Conservation (phyloP, 2,329 filamentous ascomycete genomes). For the Calonectria pauciramosa region DNA sequence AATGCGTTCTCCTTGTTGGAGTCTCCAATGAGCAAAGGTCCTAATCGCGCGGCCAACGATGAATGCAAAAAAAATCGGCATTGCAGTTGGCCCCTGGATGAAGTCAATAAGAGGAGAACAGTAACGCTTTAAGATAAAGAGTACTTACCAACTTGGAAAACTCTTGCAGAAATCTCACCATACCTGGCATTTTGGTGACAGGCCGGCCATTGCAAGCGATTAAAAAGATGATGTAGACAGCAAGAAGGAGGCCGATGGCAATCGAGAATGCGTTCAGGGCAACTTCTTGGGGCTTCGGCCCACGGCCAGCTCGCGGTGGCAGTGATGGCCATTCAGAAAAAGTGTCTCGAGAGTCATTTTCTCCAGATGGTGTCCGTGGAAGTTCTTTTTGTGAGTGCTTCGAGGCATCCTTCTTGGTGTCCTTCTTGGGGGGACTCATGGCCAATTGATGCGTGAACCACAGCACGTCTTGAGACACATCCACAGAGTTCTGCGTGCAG, state of each 20-base stretch:
- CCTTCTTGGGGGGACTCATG: not conserved
- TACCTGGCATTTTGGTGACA: not conserved
- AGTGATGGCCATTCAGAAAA: conserved; percentile 7
- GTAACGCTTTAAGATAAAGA: not conserved
- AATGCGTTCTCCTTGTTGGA: conserved; percentile 27
- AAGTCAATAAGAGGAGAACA: not conserved
- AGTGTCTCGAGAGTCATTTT: not conserved
- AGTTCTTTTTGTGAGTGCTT: not conserved
- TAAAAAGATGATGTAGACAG: conserved; percentile 18
- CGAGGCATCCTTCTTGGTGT: not conserved
- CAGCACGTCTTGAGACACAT: not conserved
- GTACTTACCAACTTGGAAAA: conserved; percentile 17
- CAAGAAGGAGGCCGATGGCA: conserved; percentile 3
- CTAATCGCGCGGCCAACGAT: conserved; percentile 20
- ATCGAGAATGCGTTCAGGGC: conserved; percentile 6
- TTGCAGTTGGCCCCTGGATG: conserved; percentile 11
- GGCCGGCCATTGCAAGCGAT: conserved; percentile 4
- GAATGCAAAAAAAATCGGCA: conserved; percentile 25
- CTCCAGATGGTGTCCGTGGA: not conserved
- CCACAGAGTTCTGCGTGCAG: not conserved
- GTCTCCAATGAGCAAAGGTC: conserved; percentile 21
- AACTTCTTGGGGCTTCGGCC: not conserved
- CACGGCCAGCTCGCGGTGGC: accelerated
- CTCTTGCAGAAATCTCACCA: conserved; percentile 9
- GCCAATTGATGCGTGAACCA: not conserved